Base-by-base conservation (phyloP, 345 rosid genomes). In the Eutrema japonicum region DNA sequence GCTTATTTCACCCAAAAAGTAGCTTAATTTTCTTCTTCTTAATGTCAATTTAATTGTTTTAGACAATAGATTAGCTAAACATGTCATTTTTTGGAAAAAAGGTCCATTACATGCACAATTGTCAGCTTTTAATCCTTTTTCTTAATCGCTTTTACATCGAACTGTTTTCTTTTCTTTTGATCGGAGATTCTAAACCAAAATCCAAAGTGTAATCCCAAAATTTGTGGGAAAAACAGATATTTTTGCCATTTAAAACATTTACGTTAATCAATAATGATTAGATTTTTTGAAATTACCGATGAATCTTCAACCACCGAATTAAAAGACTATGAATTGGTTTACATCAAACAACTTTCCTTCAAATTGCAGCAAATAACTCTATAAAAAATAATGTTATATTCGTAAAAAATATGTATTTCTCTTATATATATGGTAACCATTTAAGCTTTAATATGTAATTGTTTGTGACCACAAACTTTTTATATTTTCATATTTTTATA, bases 1-100 rank as follows among this genome's bases (percentile, higher is more conserved):
- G 13, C 59, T 22, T 43, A 9, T 32, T 51, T 5, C 58, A 38
- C 40, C 37, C 30, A 70, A 70, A 38, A 36, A 13, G 66, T 70
- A 57, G 12, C 58, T 58, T 47, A 14, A 32, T 8, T 14, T 14
- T 9, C 37, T 16, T 16, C 9, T 36, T 7, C 18, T 2, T 14
- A 56, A 36, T 36, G 8, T 37, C 30, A 57, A 8, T 46, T 53
- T 41, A 22, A 10, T 16, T 30, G 14, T 50, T 61, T 18, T 38
- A 41, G 10, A 40, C 27, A 10, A 18, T 32, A 41, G 42, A 51
- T 52, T 38, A 13, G 26, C 26, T 22, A 43, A 46, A 36, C 46
- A 27, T 22, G 16, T 46, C 47, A 22, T 47, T 45, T 14, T 43
- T 26, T 8, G 5, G 26, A 22, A 29, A 27, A 45, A n/a, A 30